Evolutionary conservation across 176 grass and related monocot species (phyloP).

Genomic region (Elaeis guineensis): DNA sequence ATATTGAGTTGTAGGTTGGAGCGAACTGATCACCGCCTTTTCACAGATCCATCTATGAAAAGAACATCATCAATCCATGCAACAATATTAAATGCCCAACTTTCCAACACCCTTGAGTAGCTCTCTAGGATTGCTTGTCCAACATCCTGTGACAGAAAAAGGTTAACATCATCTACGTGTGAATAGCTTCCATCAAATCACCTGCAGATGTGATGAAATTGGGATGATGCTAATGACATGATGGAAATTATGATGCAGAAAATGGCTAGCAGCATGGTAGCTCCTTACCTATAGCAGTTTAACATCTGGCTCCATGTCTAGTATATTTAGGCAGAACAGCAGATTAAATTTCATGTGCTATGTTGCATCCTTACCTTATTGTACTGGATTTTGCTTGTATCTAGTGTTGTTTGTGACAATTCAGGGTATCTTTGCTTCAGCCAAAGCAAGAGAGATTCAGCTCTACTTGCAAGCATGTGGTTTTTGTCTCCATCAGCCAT

Average conservation of each 20-base stretch:
- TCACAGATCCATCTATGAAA: constrained; percentile 55
- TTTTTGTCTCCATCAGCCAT: constrained; percentile 67
- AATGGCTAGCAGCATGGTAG: too few species aligned
- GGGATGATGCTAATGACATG: too few species aligned
- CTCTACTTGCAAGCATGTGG: constrained; percentile 56
- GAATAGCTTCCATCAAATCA: too few species aligned
- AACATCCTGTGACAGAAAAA: constrained; percentile 41
- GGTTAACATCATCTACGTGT: too few species aligned
- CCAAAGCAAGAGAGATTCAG: constrained; percentile 66
- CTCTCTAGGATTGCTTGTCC: constrained; percentile 94
- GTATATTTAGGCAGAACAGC: too few species aligned
- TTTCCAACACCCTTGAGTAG: constrained; percentile 95
- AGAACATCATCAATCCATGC: constrained; percentile 91
- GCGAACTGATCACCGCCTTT: constrained; percentile 22
- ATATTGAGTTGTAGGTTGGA: constrained; percentile 24
- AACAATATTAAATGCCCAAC: constrained; percentile 84
- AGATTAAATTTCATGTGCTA: too few species aligned
- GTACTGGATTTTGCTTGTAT: constrained; percentile 96
- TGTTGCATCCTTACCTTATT: constrained; percentile 56
- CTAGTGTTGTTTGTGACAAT: constrained; percentile 86
- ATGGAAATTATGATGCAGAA: too few species aligned
- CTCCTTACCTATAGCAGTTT: too few species aligned
- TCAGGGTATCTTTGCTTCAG: constrained; percentile 79
- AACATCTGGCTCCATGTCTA: too few species aligned
- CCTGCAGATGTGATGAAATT: too few species aligned